Base-by-base conservation (phyloP, 2,329 filamentous ascomycete species). In the Beauveria pseudobassiana region DNA sequence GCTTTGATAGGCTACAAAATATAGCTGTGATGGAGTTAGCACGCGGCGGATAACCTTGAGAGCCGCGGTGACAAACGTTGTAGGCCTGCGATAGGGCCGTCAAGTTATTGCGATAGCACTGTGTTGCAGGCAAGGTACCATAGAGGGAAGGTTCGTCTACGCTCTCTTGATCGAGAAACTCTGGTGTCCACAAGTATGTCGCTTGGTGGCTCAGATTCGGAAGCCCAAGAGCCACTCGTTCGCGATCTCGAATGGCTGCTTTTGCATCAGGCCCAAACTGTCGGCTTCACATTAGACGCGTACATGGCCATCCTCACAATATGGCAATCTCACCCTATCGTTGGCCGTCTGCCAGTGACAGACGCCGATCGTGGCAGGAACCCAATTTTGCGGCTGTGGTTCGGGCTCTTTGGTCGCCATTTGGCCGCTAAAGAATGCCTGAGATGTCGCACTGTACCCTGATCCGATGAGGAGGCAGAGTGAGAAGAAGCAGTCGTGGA, bases 1-100 rank as follows among this genome's bases (percentile, higher is more conserved):
- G 51, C 82, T 77, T 62, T 77, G 73, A 63, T 85, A 87, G 14
- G 82, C 86, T 12, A 78, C 80, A 66, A 87, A 85, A 70, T 87
- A 88, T 24, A 88, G 78, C 78, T 84, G 63, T 28, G 53, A 45
- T 12, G 7, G 28, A 26, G 54, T 66, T 48, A 65, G 61, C 28
- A 18, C 12, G 56, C 38, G 43, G 62, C 24, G 38, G 6, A 55
- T n/a, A 34, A n/a, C 18, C 14, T 57, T 61, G 42, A 30, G 61
- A 62, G 22, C n/a, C n/a, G 24, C 22, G 14, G 30, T 8, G 10
- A 64, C 76, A 55, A 68, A 82, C 81, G 68, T 87, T 85, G 69
- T 80, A 81, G 48, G 71, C 73, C 64, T 85, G 82, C 0, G 84
- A 87, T 14, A 87, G 72, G 1, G 78, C 80, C 2, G 82, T 85